Evolutionary conservation across 75 land plant species (phyloP).

Genomic region (Pinus tabuliformis): DNA sequence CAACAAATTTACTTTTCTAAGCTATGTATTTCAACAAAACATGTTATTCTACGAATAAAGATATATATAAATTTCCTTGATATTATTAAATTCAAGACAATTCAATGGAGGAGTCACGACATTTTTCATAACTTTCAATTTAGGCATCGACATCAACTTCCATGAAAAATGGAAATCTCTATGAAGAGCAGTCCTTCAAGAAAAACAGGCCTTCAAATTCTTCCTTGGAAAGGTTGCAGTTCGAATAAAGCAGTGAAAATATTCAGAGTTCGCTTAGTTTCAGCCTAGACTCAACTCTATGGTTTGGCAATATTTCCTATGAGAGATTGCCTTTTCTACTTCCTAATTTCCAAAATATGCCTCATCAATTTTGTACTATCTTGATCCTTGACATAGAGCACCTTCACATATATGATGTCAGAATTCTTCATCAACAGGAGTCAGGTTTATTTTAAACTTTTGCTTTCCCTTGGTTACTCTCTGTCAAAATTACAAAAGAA

Average conservation of each 20-base stretch:
- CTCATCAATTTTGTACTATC: neutral
- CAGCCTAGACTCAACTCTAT: neutral
- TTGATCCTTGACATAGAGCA: neutral
- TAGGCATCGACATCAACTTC: neutral
- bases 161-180: neutral
- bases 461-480: conserved; percentile 85
- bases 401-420: neutral
- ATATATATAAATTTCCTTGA: neutral
- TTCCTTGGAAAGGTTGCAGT: neutral
- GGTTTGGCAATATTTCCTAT: neutral
- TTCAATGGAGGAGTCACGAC: neutral
- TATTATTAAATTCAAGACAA: neutral
- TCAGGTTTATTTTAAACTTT: conserved; percentile 70
- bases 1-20: too few species aligned
- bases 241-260: neutral
- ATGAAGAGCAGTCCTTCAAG: neutral
- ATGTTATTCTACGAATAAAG: neutral
- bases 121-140: neutral
- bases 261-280: neutral
- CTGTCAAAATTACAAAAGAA: conserved; percentile 27
- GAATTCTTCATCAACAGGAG: conserved; percentile 25
- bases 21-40: neutral
- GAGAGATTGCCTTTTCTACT: neutral
- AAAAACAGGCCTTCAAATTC: neutral
- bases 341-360: neutral